Conservation (phyloP, 805 yeast species). For the Myxozyma nipponensis region DNA sequence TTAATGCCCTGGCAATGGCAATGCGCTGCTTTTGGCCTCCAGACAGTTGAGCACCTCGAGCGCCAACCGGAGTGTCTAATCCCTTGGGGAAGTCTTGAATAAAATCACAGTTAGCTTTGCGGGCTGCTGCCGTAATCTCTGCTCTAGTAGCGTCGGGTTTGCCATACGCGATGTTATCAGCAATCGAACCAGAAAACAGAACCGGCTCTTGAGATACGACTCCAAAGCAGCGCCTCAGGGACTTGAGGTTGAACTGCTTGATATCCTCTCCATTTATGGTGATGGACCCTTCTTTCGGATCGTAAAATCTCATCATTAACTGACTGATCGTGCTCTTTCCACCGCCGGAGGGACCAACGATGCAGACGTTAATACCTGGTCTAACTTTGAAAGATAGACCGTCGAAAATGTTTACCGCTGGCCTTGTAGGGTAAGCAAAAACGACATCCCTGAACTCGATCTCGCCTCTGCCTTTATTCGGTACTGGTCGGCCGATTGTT, state of each 20-base stretch:
- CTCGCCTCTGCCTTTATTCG: constrained; percentile 27
- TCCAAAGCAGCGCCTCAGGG: constrained; percentile 66
- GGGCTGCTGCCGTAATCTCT: constrained; percentile 58
- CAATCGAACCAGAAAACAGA: constrained; percentile 77
- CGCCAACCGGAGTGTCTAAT: constrained; percentile 76
- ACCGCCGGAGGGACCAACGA: constrained; percentile 96
- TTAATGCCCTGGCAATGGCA: constrained; percentile 82
- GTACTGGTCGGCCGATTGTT: constrained; percentile 49
- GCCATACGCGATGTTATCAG: constrained; percentile 81
- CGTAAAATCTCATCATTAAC: constrained; percentile 76
- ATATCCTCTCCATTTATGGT: constrained; percentile 62
- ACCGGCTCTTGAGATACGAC: constrained; percentile 92
- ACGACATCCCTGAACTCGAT: constrained; percentile 60
- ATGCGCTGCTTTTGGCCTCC: constrained; percentile 96
- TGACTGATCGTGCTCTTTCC: constrained; percentile 83
- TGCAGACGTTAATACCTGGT: constrained; percentile 84
- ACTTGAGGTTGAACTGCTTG: constrained; percentile 61
- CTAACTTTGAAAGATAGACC: constrained; percentile 56
- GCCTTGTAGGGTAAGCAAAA: constrained; percentile 83
- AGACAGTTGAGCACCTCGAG: constrained; percentile 81
- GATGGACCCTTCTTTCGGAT: constrained; percentile 64
- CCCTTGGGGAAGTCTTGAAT: constrained; percentile 75
- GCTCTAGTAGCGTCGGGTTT: constrained; percentile 53
- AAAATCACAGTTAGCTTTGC: constrained; percentile 73
- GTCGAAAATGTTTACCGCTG: constrained; percentile 61